Conservation (phyloP, 768 basidiomycete species). For the Tubosaeta sp. region DNA sequence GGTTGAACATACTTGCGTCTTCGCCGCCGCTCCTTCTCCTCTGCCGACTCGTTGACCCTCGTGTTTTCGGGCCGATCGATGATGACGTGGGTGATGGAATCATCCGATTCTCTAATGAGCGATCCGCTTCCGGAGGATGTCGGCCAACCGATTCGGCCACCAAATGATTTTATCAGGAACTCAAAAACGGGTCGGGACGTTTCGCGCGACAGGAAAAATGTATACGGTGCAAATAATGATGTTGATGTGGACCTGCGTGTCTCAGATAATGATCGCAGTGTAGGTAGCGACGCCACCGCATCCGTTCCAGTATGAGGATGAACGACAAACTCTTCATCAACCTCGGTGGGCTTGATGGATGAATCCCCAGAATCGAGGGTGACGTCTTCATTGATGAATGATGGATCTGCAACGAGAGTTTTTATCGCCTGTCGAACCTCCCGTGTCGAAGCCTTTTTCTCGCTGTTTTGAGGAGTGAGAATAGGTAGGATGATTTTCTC, state of each 20-base stretch:
- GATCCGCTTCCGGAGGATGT: slow-evolving; percentile 77
- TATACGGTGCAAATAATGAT: slow-evolving; percentile 79
- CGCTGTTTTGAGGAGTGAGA: slow-evolving; percentile 12
- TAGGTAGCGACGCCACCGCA: slow-evolving; percentile 51
- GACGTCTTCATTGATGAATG: slow-evolving; percentile 31
- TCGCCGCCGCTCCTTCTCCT: slow-evolving; percentile 56
- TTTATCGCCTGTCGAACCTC: slow-evolving; percentile 50
- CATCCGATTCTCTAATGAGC: slow-evolving; percentile 70
- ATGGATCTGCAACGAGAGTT: slow-evolving; percentile 32
- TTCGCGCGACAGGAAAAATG: slow-evolving; percentile 93
- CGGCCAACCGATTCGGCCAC: slow-evolving; percentile 91
- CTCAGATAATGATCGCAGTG: slow-evolving; percentile 60
- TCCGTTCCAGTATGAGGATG: slow-evolving; percentile 53
- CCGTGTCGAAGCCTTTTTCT: slow-evolving; percentile 48
- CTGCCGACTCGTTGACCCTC: slow-evolving; percentile 45
- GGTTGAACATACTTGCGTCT: slow-evolving; percentile 90
- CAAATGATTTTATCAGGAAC: slow-evolving; percentile 88
- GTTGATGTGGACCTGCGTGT: slow-evolving; percentile 53
- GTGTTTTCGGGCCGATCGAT: slow-evolving; percentile 78
- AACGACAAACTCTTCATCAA: slow-evolving; percentile 64
- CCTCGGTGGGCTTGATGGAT: slow-evolving; percentile 28
- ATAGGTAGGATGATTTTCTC: slow-evolving; percentile 20
- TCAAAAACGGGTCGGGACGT: slow-evolving; percentile 90
- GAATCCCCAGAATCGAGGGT: slow-evolving; percentile 36
- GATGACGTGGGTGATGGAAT: slow-evolving; percentile 90